Base-by-base conservation (phyloP, 2,329 filamentous ascomycete genomes). In the Ascochyta viciae-villosae region DNA sequence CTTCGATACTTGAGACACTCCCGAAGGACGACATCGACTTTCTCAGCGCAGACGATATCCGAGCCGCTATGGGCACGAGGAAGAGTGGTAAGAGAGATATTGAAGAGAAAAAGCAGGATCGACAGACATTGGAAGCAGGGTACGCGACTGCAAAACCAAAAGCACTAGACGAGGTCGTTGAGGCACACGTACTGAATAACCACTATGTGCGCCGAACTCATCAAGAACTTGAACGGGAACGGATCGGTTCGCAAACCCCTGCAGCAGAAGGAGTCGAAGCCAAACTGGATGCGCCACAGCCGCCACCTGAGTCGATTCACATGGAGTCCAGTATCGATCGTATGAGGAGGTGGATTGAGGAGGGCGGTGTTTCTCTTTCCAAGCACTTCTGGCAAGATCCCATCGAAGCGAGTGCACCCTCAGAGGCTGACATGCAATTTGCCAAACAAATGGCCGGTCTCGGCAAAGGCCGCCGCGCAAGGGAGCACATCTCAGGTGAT, bases 11-110 rank as follows among this genome's bases (percentile, higher is more conserved):
- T 6, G 61, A 64, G 6, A 71, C 70, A 6, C 58, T 76, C 10
- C 74, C 75, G 1, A 58, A 73, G 39, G 66, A 77, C 38, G 76
- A 80, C 49, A 63, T 80, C 16, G 78, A 81, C 43, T 65, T 73
- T 6, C 63, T 81, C 26, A 79, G 71, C 43, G 76, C 78, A 4
- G 71, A 69, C 12, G 70, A 76, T 22, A 73, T 80, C n/a, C 74
- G 78, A 24, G 77, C 78, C 27, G 71, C 72, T 15, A 79, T 80
- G 71, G 74, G 75, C n/a, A 49, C 48, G 13, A 74, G 61, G 27
- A 62, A 54, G 16, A 44, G 23, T 12, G 56, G 54, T 19, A 31
- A 56, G 7, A 43, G 48, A 8, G 47, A 40, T n/a, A 48, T 49
- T 27, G 62, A 65, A 22, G 63, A 62, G 2, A 31, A 57, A 33